Evolutionary conservation across 371 early-diverging fungal genomes (phyloP).

Genomic region (Apophysomyces ossiformis): DNA sequence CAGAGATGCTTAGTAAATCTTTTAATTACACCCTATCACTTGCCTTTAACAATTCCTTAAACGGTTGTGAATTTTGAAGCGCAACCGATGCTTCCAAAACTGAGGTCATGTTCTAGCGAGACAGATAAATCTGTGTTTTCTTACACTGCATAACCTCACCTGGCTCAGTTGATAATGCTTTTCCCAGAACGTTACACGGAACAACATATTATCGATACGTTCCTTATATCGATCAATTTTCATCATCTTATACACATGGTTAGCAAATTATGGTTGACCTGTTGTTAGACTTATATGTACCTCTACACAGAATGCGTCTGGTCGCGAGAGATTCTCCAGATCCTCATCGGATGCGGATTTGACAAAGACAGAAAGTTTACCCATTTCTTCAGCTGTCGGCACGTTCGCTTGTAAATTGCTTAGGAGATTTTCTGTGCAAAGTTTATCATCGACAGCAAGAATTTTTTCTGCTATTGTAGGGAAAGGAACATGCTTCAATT

Average conservation of each 20-base stretch:
- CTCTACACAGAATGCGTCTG: conserved; percentile 91
- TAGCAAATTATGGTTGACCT: neutral
- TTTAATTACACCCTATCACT: neutral
- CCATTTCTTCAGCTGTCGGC: conserved; percentile 82
- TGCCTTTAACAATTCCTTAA: conserved; percentile 59
- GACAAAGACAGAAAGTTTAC: conserved; percentile 68
- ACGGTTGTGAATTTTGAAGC: conserved; percentile 55
- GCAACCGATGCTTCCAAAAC: conserved; percentile 60
- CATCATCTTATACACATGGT: conserved; percentile 58
- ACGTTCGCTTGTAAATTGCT: conserved; percentile 68
- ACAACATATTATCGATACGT: conserved; percentile 76
- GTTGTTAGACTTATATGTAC: conserved; percentile 32
- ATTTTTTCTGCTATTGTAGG: conserved; percentile 68
- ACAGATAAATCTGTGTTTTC: conserved; percentile 1
- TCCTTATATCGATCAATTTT: conserved; percentile 82
- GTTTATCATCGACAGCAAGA: conserved; percentile 64
- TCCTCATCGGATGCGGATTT: conserved; percentile 68
- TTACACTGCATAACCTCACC: conserved; percentile 37
- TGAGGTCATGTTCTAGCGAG: conserved; percentile 48
- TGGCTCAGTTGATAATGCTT: conserved; percentile 68
- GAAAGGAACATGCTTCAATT: conserved; percentile 67
- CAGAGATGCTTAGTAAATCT: conserved; percentile 17
- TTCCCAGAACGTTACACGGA: conserved; percentile 79
- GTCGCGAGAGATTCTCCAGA: conserved; percentile 65
- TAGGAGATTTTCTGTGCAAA: conserved; percentile 71